phyloP scores from a whole-genome alignment of 306 rosid genomes.

The Hippophae tibetana region DNA sequence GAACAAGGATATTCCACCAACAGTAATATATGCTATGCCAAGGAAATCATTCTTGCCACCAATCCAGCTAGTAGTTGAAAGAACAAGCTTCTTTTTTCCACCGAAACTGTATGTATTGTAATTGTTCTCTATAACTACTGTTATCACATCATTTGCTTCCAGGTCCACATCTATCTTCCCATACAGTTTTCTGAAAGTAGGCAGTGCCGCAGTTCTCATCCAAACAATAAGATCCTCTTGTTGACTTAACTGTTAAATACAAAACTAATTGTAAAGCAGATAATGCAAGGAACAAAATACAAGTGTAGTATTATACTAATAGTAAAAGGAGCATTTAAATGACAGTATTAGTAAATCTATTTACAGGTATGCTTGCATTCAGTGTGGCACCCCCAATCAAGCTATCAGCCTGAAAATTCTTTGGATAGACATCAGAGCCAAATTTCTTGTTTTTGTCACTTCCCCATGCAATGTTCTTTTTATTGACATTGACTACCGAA shows the following conservation, averaged over 20 bases:
- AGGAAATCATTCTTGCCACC: conserved; percentile 74
- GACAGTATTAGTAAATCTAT: conserved; percentile 8
- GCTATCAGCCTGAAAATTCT: conserved; percentile 54
- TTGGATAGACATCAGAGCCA: conserved; percentile 69
- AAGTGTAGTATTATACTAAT: not conserved
- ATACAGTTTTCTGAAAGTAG: conserved; percentile 73
- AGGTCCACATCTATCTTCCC: conserved; percentile 72
- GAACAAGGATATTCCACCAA: conserved; percentile 55
- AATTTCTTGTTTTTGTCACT: conserved; percentile 57
- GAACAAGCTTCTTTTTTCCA: conserved; percentile 64
- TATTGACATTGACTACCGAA: conserved; percentile 39
- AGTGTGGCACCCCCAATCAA: conserved; percentile 75
- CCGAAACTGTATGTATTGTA: conserved; percentile 71
- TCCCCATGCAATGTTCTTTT: conserved; percentile 76
- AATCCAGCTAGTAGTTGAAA: conserved; percentile 88
- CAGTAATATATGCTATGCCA: conserved; percentile 52
- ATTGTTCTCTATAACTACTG: conserved; percentile 55
- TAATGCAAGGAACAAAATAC: not conserved
- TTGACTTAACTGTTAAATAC: conserved; percentile 53
- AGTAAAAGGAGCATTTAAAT: not conserved
- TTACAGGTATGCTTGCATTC: conserved; percentile 61
- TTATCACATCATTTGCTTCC: conserved; percentile 46
- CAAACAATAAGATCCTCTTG: conserved; percentile 93
- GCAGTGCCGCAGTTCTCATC: conserved; percentile 85
- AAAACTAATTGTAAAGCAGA: conserved; percentile 16